A percentile compares a stretch with the other conserved stretches of the same genome.
phyloP scores from a whole-genome alignment of 805 yeast genomes.

The Saccharomycopsis amapae region DNA sequence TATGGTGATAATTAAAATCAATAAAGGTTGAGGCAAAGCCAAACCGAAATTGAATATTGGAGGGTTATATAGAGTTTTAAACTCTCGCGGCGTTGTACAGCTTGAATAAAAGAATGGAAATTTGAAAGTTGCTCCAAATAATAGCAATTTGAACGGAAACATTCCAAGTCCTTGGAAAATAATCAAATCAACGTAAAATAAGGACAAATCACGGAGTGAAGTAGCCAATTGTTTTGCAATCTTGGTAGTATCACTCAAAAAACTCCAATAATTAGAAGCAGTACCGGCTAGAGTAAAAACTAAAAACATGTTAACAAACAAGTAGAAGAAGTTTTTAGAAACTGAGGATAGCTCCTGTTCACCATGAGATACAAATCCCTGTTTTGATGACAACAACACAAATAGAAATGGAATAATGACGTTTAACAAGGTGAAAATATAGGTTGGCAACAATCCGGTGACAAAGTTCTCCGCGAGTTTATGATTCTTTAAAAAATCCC shows the following conservation, averaged over 20 bases:
- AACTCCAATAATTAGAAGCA: constrained; percentile 72
- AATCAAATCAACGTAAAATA: constrained; percentile 85
- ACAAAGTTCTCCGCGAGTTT: constrained; percentile 72
- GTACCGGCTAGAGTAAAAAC: constrained; percentile 94
- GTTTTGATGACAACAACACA: constrained; percentile 72
- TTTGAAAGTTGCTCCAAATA: constrained; percentile 69
- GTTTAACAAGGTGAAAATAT: constrained; percentile 80
- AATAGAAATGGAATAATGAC: constrained; percentile 78
- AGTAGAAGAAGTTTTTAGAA: constrained; percentile 88
- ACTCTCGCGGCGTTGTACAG: constrained; percentile 80
- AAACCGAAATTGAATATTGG: constrained; percentile 90
- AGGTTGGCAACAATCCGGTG: constrained; percentile 86
- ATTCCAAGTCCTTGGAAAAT: constrained; percentile 80
- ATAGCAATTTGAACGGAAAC: constrained; percentile 79
- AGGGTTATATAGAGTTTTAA: constrained; percentile 68
- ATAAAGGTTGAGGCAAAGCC: constrained; percentile 83
- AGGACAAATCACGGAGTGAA: constrained; percentile 68
- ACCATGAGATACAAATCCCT: constrained; percentile 86
- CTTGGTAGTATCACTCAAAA: constrained; percentile 80
- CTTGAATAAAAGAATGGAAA: constrained; percentile 60
- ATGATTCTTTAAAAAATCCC: constrained; percentile 53
- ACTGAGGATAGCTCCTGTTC: constrained; percentile 89
- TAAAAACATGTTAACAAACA: constrained; percentile 86
- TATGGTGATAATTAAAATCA: constrained; percentile 76
- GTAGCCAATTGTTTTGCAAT: constrained; percentile 82